phyloP scores from a whole-genome alignment of 345 rosid species.

The Conringia planisiliqua region DNA sequence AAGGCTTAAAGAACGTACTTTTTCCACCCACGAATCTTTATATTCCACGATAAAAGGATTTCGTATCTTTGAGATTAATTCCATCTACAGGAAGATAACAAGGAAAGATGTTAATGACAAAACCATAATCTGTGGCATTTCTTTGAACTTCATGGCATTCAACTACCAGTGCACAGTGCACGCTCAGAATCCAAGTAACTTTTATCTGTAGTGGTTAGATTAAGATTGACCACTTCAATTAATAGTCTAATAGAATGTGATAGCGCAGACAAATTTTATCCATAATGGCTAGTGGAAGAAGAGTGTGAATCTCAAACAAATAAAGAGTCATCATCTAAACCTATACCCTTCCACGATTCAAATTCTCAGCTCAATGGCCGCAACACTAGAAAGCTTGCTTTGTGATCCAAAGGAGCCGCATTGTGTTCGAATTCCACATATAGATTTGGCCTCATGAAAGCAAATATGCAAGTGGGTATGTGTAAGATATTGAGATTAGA shows the following conservation, averaged over 20 bases:
- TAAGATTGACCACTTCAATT: background rate
- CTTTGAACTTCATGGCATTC: background rate
- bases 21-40: slow-evolving; percentile 99
- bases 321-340: background rate
- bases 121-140: background rate
- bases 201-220: background rate
- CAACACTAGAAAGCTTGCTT: background rate
- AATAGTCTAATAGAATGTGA: background rate
- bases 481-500: slow-evolving; percentile 5
- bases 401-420: background rate
- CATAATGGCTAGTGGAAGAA: background rate
- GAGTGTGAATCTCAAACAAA: background rate
- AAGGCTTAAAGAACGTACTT: slow-evolving; percentile 42
- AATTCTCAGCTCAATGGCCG: background rate
- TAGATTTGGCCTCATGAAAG: background rate
- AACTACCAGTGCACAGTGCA: background rate
- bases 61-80: slow-evolving; percentile 78
- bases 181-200: background rate
- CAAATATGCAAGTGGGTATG: background rate
- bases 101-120: slow-evolving; percentile 1
- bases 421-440: background rate
- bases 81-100: slow-evolving; percentile 61
- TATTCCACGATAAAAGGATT: slow-evolving; percentile 96
- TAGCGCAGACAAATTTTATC: background rate
- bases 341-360: background rate